phyloP scores from a whole-genome alignment of 78 protist genomes.

The Emiliania huxleyi region DNA sequence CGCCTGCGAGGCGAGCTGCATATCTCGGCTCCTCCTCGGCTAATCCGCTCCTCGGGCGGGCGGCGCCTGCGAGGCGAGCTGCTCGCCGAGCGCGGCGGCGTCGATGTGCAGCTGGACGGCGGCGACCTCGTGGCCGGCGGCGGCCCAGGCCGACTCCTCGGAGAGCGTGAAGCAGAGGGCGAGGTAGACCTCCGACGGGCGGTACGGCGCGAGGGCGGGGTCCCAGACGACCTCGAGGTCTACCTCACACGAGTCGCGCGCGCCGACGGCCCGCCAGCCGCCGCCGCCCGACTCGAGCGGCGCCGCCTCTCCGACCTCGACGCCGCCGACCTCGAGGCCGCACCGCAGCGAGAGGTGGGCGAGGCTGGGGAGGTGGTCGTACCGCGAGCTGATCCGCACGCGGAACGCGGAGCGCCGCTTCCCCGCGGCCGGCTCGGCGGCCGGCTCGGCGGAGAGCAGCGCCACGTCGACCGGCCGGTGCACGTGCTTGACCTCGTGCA shows the following conservation, averaged over 20 bases:
- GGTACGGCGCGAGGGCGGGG: neutral
- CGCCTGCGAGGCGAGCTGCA: too few species aligned
- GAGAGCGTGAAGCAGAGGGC: neutral
- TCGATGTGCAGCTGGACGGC: neutral
- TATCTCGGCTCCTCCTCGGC: too few species aligned
- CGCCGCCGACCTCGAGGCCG: neutral
- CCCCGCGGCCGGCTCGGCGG: neutral
- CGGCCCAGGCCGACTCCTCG: neutral
- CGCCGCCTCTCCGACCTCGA: neutral
- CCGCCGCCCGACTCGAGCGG: too few species aligned
- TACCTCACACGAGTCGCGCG: slow-evolving; percentile 29
- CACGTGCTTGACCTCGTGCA: slow-evolving; percentile 13
- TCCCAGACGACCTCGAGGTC: neutral
- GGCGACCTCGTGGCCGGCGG: neutral
- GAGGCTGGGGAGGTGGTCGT: neutral
- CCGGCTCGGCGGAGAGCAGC: neutral
- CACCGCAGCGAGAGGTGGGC: neutral
- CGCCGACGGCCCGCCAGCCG: neutral
- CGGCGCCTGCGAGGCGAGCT: too few species aligned
- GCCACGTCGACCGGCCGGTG: neutral
- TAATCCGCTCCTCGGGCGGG: too few species aligned
- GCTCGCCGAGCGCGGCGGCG: too few species aligned
- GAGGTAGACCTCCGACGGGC: neutral
- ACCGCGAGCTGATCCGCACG: neutral
- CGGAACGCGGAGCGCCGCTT: neutral